phyloP scores from a whole-genome alignment of 179 eudicot species.

The Amaranthus tricolor region DNA sequence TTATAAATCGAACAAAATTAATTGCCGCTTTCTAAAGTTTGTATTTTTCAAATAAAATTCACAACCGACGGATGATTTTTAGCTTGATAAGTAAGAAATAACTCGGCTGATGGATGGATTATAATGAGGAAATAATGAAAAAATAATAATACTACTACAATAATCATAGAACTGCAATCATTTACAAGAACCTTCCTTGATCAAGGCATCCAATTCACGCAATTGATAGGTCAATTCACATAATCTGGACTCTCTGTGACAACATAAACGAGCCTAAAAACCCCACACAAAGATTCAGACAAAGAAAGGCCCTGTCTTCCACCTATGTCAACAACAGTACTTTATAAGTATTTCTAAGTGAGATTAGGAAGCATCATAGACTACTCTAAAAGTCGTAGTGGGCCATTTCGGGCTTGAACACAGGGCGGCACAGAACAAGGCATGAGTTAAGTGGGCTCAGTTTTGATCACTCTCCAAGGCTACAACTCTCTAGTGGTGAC shows the following conservation, averaged over 20 bases:
- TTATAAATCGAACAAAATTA: too few relatives aligned
- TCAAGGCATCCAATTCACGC: background rate
- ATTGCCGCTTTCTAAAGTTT: too few relatives aligned
- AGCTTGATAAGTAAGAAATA: too few relatives aligned
- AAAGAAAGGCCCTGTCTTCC: conserved; percentile 3
- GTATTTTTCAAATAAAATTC: too few relatives aligned
- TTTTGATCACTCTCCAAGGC: conserved; percentile 8
- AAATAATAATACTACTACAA: background rate
- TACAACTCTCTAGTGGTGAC: conserved; percentile 26
- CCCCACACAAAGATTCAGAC: conserved; percentile 3
- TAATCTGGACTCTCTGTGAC: background rate
- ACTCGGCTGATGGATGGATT: too few relatives aligned
- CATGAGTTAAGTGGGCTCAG: conserved; percentile 27
- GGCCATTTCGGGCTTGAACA: too few relatives aligned
- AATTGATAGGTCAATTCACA: background rate
- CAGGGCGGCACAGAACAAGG: too few relatives aligned
- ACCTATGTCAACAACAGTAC: conserved; percentile 7
- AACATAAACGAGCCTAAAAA: background rate
- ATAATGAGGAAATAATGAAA: background rate
- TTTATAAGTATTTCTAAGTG: conserved; percentile 10
- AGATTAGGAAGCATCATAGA: conserved; percentile 16
- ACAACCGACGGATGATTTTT: background rate
- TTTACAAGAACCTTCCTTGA: background rate
- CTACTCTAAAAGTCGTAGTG: background rate
- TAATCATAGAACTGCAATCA: background rate